These are phyloP conservation scores for Spergularia azorica DNA, from an alignment of 179 eudicot species.

Conservation along the genomic window DNA sequence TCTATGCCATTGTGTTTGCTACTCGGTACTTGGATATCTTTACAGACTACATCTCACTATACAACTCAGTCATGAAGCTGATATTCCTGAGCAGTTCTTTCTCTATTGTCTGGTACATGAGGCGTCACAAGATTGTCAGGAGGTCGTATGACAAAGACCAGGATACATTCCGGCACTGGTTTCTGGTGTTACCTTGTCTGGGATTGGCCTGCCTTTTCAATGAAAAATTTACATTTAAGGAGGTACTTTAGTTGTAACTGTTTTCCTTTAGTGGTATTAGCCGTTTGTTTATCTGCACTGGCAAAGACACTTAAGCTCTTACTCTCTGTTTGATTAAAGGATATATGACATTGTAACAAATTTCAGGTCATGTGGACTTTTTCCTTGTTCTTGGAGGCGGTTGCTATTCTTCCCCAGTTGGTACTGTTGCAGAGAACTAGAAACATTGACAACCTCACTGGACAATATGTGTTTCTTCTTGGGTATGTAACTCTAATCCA, in stretches of 20 bases:
- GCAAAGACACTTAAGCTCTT: not conserved
- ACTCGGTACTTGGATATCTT: constrained; percentile 95
- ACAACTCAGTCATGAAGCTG: constrained; percentile 83
- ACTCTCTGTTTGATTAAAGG: too few species aligned
- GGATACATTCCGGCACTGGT: constrained; percentile 88
- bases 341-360: constrained; percentile 11
- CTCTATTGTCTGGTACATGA: constrained; percentile 93
- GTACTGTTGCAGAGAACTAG: constrained; percentile 96
- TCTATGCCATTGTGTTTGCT: constrained; percentile 83
- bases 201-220: constrained; percentile 61
- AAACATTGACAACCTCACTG: constrained; percentile 96
- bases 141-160: constrained; percentile 96
- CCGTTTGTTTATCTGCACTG: not conserved
- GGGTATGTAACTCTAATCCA: constrained; percentile 57
- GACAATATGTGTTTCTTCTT: constrained; percentile 88
- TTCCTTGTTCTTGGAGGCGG: constrained; percentile 91
- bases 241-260: constrained; percentile 44
- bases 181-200: constrained; percentile 80
- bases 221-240: constrained; percentile 77
- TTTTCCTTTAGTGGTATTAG: not conserved
- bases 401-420: constrained; percentile 96
- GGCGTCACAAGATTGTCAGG: constrained; percentile 82
- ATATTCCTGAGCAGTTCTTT: constrained; percentile 84
- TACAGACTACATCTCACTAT: constrained; percentile 74
- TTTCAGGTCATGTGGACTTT: constrained; percentile 93